Evolutionary conservation across 306 rosid genomes (phyloP).

Genomic region (Chamaecrista fasciculata): DNA sequence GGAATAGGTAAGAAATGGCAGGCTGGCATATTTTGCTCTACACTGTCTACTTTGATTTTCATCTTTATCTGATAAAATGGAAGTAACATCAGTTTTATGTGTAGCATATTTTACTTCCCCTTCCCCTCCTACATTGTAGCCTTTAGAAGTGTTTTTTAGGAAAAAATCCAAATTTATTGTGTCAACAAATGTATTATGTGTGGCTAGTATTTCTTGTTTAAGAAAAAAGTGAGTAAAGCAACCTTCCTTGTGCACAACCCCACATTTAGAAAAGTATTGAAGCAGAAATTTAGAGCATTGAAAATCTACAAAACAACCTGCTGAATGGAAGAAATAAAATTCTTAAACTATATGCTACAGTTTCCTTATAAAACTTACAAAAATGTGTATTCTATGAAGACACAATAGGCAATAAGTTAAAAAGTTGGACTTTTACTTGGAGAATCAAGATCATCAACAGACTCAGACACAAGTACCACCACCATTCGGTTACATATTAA

Average conservation of each 20-base stretch:
- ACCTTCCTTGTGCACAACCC: not conserved
- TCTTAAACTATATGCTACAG: not conserved
- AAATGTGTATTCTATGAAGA: not conserved
- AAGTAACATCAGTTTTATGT: not conserved
- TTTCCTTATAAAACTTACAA: not conserved
- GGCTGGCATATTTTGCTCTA: slow-evolving; percentile 16
- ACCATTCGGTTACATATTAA: not conserved
- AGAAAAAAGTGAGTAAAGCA: not conserved
- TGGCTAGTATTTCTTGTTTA: not conserved
- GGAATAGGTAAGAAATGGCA: slow-evolving; percentile 68
- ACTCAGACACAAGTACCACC: not conserved
- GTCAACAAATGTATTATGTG: not conserved
- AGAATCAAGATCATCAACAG: slow-evolving; percentile 10
- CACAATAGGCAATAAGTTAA: not conserved
- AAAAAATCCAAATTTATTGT: not conserved
- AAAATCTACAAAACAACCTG: slow-evolving; percentile 17
- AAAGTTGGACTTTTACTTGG: not conserved
- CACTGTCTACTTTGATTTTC: not conserved
- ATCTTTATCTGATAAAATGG: slow-evolving; percentile 7
- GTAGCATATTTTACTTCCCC: not conserved
- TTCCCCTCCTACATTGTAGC: not conserved
- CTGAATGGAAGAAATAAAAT: not conserved
- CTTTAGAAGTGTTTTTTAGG: not conserved
- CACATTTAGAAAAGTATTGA: not conserved
- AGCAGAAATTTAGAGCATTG: not conserved